A percentile compares a stretch with the other conserved stretches of the same genome.
phyloP scores from a whole-genome alignment of 352 stramenopile genomes.

The Globisporangium canariense region DNA sequence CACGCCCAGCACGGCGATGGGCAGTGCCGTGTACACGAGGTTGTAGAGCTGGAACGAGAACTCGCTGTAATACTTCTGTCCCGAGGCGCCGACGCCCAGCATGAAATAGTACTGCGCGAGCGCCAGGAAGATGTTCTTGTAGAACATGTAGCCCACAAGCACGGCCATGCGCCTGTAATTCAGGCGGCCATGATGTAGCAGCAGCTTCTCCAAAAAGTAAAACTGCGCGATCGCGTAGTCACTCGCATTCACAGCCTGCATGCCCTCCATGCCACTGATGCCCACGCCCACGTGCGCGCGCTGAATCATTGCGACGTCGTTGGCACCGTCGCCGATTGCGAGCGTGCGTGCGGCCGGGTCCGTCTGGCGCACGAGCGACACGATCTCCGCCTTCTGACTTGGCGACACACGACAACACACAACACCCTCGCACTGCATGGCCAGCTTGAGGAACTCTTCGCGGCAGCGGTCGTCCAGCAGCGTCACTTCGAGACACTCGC shows the following conservation, averaged over 20 bases:
- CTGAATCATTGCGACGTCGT: constrained; percentile 99
- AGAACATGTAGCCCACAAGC: constrained; percentile 97
- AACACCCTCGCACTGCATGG: constrained; percentile 67
- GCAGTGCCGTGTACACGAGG: constrained; percentile 90
- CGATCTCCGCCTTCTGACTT: constrained; percentile 78
- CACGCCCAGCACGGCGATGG: constrained; percentile 83
- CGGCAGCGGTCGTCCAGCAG: constrained; percentile 51
- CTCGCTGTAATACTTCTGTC: constrained; percentile 81
- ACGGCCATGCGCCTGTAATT: constrained; percentile 96
- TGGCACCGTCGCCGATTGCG: constrained; percentile 97
- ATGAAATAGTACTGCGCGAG: constrained; percentile 90
- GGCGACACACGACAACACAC: constrained; percentile 83
- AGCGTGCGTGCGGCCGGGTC: constrained; percentile 75
- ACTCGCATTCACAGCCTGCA: constrained; percentile 95
- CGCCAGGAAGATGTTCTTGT: constrained; percentile 97
- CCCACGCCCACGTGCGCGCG: constrained; percentile 96
- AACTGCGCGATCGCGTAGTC: constrained; percentile 96
- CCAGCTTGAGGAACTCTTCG: constrained; percentile 60
- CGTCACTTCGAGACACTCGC: constrained; percentile 63
- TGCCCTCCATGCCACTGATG: constrained; percentile 96
- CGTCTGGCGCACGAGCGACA: constrained; percentile 51
- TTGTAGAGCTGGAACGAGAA: constrained; percentile 90
- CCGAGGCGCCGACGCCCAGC: constrained; percentile 86
- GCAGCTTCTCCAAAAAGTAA: constrained; percentile 90
- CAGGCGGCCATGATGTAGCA: constrained; percentile 96